phyloP scores from a whole-genome alignment of 2,329 filamentous ascomycete genomes.

The Lecanicillium sp. region DNA sequence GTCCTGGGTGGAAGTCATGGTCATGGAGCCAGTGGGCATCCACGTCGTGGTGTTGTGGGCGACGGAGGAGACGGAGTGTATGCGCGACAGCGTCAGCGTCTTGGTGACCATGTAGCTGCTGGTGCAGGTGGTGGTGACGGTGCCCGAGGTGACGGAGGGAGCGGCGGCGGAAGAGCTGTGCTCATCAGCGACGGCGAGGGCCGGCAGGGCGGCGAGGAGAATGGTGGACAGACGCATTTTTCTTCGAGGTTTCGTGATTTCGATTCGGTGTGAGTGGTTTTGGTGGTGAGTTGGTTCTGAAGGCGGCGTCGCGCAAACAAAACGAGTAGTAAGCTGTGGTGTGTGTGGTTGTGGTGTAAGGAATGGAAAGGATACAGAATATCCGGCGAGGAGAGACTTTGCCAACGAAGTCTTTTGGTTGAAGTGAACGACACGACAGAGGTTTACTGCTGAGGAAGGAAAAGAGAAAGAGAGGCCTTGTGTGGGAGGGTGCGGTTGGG shows the following conservation, averaged over 20 bases:
- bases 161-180: conserved; percentile 7
- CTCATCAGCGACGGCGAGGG: conserved; percentile 41
- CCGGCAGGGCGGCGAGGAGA: conserved; percentile 42
- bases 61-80: conserved; percentile 30
- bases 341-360: conserved; percentile 11
- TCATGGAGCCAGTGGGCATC: conserved; percentile 10
- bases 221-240: conserved; percentile 34
- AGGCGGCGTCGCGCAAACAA: too few species aligned
- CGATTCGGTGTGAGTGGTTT: conserved; percentile 8
- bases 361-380: background rate
- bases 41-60: conserved; percentile 26
- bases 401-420: conserved; percentile 44
- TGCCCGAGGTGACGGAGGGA: conserved; percentile 25
- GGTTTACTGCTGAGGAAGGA: conserved; percentile 9
- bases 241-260: conserved; percentile 12
- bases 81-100: conserved; percentile 42
- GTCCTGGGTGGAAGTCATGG: conserved; percentile 13
- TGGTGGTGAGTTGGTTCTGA: too few species aligned
- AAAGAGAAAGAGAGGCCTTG: conserved; percentile 11
- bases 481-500: background rate
- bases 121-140: conserved; percentile 37
- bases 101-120: conserved; percentile 43
- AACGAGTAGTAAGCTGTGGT: too few species aligned
- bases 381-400: conserved; percentile 32
- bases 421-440: conserved; percentile 9